These are phyloP conservation scores for Arachnomyces sp. DNA, from an alignment of 2,329 filamentous ascomycete species.

Conservation along the genomic window DNA sequence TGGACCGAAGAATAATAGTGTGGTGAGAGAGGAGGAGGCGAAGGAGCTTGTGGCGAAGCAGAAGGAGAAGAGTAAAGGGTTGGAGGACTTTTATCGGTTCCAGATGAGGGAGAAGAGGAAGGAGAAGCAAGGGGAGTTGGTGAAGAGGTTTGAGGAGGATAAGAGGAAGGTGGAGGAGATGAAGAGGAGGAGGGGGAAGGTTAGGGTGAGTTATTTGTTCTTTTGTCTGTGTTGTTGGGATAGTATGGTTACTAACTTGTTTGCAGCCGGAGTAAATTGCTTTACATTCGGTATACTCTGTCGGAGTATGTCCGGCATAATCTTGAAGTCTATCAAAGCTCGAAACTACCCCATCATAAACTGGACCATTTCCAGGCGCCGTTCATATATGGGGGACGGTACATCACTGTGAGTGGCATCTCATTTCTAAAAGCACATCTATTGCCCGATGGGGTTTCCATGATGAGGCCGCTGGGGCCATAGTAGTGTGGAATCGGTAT, in stretches of 20 bases:
- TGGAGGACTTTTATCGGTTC: constrained; percentile 75
- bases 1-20: constrained; percentile 63
- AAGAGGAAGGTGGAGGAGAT: constrained; percentile 62
- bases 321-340: no score
- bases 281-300: background rate
- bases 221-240: background rate
- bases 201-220: constrained; percentile 36
- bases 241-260: background rate
- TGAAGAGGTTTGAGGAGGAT: constrained; percentile 70
- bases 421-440: background rate
- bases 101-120: constrained; percentile 74
- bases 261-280: constrained; percentile 10
- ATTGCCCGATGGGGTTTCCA: constrained; percentile 9
- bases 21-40: constrained; percentile 65
- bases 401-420: background rate
- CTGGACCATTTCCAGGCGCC: no score
- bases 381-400: background rate
- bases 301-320: no score
- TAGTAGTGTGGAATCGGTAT: constrained; percentile 35
- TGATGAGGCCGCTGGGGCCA: constrained; percentile 51
- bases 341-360: no score
- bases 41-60: constrained; percentile 54
- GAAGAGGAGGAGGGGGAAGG: constrained; percentile 58
- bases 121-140: constrained; percentile 60
- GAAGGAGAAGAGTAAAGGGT: constrained; percentile 57